These are phyloP conservation scores for Leccinum olivaceopallidum DNA, from an alignment of 768 basidiomycete genomes.

Conservation along the genomic window DNA sequence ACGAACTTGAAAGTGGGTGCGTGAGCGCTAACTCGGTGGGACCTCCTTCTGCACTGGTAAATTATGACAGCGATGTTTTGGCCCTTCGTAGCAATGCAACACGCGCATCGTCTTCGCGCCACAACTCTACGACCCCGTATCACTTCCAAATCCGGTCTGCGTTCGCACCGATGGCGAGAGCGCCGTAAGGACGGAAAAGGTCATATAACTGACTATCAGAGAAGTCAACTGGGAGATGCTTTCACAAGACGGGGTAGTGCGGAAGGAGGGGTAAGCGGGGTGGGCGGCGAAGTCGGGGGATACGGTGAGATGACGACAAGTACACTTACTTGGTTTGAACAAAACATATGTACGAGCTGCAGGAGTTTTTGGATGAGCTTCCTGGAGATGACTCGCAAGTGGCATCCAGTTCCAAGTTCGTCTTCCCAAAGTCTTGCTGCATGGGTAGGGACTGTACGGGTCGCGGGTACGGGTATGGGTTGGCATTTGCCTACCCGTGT, in stretches of 20 bases:
- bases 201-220: slow-evolving; percentile 79
- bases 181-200: slow-evolving; percentile 81
- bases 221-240: slow-evolving; percentile 69
- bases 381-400: too few relatives aligned
- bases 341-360: too few relatives aligned
- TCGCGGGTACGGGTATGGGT: too few relatives aligned
- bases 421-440: too few relatives aligned
- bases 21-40: slow-evolving; percentile 68
- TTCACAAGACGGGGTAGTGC: slow-evolving; percentile 83
- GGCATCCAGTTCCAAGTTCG: too few relatives aligned
- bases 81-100: slow-evolving; percentile 75
- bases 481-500: too few relatives aligned
- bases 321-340: too few relatives aligned
- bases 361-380: too few relatives aligned
- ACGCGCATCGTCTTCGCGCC: slow-evolving; percentile 83
- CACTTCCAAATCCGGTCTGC: slow-evolving; percentile 73
- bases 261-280: slow-evolving; percentile 70
- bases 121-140: slow-evolving; percentile 82
- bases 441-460: too few relatives aligned
- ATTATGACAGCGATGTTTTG: slow-evolving; percentile 83
- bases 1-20: slow-evolving; percentile 82
- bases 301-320: slow-evolving; percentile 77
- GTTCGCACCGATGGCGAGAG: slow-evolving; percentile 78
- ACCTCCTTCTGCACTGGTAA: slow-evolving; percentile 63
- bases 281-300: slow-evolving; percentile 76